Evolutionary conservation across 202 grass and related monocot species (phyloP).

Genomic region (Hordeum pubiflorum): DNA sequence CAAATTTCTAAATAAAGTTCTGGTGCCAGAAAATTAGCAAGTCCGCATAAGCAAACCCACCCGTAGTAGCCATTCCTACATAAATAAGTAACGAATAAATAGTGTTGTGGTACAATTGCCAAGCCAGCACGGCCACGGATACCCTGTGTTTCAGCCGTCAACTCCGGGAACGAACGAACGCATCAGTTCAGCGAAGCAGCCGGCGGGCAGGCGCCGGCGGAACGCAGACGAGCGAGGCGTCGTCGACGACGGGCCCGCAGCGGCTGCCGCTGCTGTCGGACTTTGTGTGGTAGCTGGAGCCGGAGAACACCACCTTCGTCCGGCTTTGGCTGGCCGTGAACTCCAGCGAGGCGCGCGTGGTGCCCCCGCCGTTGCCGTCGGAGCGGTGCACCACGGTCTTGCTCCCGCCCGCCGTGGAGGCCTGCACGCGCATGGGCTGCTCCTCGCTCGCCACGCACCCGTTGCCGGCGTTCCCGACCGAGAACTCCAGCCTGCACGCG

Average conservation of each 20-base stretch:
- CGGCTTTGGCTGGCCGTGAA: constrained; percentile 24
- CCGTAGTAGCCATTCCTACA: not conserved
- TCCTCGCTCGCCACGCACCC: constrained; percentile 21
- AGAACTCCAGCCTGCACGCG: constrained; percentile 43
- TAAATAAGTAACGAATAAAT: not conserved
- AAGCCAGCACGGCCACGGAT: not conserved
- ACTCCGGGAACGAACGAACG: no score
- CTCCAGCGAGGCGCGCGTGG: constrained; percentile 37
- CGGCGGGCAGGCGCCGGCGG: constrained; percentile 13
- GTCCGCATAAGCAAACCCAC: no score
- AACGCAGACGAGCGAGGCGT: constrained; percentile 39
- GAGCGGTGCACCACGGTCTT: constrained; percentile 32
- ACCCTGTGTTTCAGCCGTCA: no score
- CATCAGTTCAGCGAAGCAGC: not conserved
- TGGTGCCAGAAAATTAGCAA: no score
- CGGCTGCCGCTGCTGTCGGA: constrained; percentile 39
- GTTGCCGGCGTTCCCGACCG: constrained; percentile 40
- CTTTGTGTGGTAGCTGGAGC: constrained; percentile 50
- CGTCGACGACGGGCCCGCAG: constrained; percentile 49
- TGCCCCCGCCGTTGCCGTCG: constrained; percentile 37
- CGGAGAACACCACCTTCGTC: constrained; percentile 39
- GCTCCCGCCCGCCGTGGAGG: constrained; percentile 23
- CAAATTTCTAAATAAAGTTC: no score
- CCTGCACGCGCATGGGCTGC: constrained; percentile 31
- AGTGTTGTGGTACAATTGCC: not conserved